Evolutionary conservation across 2,329 filamentous ascomycete genomes (phyloP), one percentile per base, ranked within the genome.

Genomic region (Colletotrichum agaves): DNA sequence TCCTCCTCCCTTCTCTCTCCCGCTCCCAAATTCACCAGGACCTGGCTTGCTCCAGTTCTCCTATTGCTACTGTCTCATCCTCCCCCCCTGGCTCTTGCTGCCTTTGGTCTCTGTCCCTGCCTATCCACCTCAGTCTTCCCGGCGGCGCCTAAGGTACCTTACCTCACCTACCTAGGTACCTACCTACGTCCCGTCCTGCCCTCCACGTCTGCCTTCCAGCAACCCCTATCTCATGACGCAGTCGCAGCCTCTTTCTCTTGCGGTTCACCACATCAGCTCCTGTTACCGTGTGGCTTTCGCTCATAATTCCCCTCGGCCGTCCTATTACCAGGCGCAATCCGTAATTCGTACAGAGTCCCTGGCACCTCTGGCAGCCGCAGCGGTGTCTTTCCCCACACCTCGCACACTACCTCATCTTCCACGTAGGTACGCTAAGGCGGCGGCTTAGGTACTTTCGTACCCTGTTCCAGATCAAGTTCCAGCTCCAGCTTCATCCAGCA

Each of bases 311-410:
- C 35, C 33, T 37, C 15, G n/a, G 19, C 61, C 61, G 53, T 59
- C 55, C 53, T 55, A 52, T 65, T 53, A 21, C 49, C 44, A 57
- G 35, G 17, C 52, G 35, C 39, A 17, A 37, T 63, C 52, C 37
- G 41, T 17, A 33, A 17, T 49, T 49, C 33, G 53, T 52, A 50
- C n/a, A n/a, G n/a, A n/a, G n/a, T n/a, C n/a, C 12, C 50, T 41
- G 21, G 21, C 43, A 6, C 52, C 17, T 27, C 33, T 62, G 43
- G 49, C 49, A 55, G 31, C 55, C 56, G 33, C 19, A 69, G 62
- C 61, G 49, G 56, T 67, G 66, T 67, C 66, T 67, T 50, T 52
- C 27, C 62, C 66, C 50, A 49, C 63, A 41, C 46, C 15, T 41
- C 43, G 31, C 50, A 63, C 39, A 37, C 33, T 56, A 61, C 46